Evolutionary conservation across 148 eudicot genomes (phyloP).

Genomic region (Nepenthes mirabilis): DNA sequence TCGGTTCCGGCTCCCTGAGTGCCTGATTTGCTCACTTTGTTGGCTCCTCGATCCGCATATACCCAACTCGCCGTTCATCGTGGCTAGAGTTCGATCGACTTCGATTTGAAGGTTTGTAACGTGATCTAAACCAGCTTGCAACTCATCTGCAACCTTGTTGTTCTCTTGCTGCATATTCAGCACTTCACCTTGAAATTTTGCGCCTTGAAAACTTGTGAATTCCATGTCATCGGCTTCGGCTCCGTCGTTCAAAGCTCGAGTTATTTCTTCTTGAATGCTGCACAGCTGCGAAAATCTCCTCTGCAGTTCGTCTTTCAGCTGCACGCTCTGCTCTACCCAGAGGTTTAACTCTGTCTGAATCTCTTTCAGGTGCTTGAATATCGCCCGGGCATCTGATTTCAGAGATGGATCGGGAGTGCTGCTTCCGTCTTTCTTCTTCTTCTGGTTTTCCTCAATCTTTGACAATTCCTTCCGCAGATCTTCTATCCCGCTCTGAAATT

Average conservation of each 20-base stretch:
- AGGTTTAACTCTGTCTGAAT: conserved; percentile 51
- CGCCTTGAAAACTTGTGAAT: conserved; percentile 78
- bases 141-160: conserved; percentile 66
- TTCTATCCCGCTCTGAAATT: conserved; percentile 47
- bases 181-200: conserved; percentile 83
- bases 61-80: conserved; percentile 45
- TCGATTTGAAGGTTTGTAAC: conserved; percentile 44
- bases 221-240: conserved; percentile 60
- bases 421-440: conserved; percentile 32
- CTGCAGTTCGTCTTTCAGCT: conserved; percentile 55
- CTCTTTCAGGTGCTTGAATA: conserved; percentile 69
- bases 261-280: conserved; percentile 57
- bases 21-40: conserved; percentile 5
- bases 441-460: conserved; percentile 30
- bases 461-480: conserved; percentile 48
- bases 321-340: conserved; percentile 62
- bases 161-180: conserved; percentile 94
- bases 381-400: conserved; percentile 47
- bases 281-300: conserved; percentile 45
- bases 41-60: conserved; percentile 27
- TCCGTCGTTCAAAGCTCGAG: conserved; percentile 40
- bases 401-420: conserved; percentile 11
- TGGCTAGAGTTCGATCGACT: conserved; percentile 39
- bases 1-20: conserved; percentile 14
- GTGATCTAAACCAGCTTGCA: conserved; percentile 64